Conservation (phyloP, 1,284 basidiomycete genomes). For the Melampsora larici-populina region DNA sequence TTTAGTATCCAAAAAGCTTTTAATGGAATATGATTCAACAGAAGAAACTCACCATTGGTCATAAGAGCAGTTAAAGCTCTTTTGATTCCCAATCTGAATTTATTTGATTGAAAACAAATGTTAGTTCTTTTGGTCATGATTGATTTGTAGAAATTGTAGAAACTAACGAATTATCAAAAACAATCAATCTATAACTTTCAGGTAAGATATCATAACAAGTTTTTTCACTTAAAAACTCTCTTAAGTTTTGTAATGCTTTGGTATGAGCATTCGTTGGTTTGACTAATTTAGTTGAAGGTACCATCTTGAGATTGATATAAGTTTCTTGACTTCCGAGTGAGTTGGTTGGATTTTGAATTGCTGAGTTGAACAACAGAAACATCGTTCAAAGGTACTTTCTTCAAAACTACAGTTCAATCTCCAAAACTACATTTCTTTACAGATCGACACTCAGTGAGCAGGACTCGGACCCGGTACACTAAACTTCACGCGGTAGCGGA, state of each 20-base stretch:
- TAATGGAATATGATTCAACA: neutral
- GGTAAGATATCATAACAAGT: conserved; percentile 94
- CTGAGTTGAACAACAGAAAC: no score
- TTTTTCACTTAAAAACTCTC: conserved; percentile 75
- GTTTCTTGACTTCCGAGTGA: no score
- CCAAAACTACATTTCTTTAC: no score
- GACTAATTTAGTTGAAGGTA: conserved; percentile 19
- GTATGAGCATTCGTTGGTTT: conserved; percentile 35
- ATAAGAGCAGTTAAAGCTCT: conserved; percentile 85
- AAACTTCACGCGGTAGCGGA: no score
- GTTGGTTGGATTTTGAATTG: no score
- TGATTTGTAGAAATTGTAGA: neutral
- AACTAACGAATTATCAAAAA: conserved; percentile 69
- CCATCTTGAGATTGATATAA: no score
- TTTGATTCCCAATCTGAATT: conserved; percentile 76
- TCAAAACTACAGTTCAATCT: no score
- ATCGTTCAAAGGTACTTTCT: no score
- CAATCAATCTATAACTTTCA: conserved; percentile 91
- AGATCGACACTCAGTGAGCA: no score
- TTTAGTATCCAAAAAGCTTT: neutral
- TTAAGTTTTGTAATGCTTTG: conserved; percentile 68
- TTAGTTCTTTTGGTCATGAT: no score
- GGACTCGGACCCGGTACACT: no score
- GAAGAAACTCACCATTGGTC: conserved; percentile 66
- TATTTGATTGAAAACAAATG: no score